phyloP scores from a whole-genome alignment of 306 rosid genomes.

The Sicyos edulis region DNA sequence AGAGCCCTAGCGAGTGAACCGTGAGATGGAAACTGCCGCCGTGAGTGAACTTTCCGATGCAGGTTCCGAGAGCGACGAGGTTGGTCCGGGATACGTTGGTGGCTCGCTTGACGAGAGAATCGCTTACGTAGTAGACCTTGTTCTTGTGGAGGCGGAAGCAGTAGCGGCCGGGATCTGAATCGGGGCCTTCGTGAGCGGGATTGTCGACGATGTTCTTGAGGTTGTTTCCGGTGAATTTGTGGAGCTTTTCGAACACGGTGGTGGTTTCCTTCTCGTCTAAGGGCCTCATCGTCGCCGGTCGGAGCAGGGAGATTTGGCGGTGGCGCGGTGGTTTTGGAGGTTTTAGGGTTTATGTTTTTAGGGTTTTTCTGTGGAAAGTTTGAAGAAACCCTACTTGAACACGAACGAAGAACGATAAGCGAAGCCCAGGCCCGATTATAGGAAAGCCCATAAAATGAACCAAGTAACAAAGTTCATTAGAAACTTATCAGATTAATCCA shows the following conservation, averaged over 20 bases:
- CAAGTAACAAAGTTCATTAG: no score
- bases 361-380: neutral
- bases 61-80: constrained; percentile 64
- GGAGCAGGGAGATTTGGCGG: neutral
- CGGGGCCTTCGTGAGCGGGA: constrained; percentile 89
- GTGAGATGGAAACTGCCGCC: constrained; percentile 81
- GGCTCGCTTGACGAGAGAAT: constrained; percentile 77
- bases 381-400: constrained; percentile 2
- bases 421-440: neutral
- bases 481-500: no score
- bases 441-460: neutral
- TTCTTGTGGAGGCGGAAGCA: constrained; percentile 88
- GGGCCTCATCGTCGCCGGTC: constrained; percentile 53
- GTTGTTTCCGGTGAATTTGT: constrained; percentile 82
- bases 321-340: neutral
- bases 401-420: neutral
- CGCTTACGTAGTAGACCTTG: constrained; percentile 68
- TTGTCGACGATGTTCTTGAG: constrained; percentile 64
- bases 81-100: constrained; percentile 62
- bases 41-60: constrained; percentile 84
- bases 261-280: constrained; percentile 75
- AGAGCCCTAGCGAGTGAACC: constrained; percentile 47
- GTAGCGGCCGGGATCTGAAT: constrained; percentile 57
- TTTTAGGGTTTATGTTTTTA: neutral
- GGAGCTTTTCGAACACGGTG: constrained; percentile 68